Percentiles rank a stretch among this genome's conserved stretches.
Evolutionary conservation across 805 yeast species (phyloP).

Genomic region (Myxozyma sirexii): DNA sequence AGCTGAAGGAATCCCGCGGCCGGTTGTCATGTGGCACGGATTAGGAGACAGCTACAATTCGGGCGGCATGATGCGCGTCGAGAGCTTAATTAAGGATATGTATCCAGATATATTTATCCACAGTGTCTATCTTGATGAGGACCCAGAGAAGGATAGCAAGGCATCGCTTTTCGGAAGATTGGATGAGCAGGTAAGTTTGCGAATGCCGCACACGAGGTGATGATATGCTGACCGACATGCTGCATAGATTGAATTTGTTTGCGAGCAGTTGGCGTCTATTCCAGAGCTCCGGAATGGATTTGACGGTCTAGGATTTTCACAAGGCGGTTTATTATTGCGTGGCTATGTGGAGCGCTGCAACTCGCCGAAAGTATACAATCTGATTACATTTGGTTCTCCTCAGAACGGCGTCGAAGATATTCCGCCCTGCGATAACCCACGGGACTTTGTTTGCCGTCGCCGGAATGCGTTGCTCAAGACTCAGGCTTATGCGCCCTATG

Average conservation of each 20-base stretch:
- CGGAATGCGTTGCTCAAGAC: constrained; percentile 57
- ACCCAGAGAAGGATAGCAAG: constrained; percentile 56
- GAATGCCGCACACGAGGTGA: background rate
- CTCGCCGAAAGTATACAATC: constrained; percentile 48
- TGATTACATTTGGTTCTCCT: constrained; percentile 80
- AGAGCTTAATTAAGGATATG: constrained; percentile 47
- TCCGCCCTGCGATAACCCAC: constrained; percentile 50
- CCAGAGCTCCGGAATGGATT: constrained; percentile 58
- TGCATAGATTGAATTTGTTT: constrained; percentile 50
- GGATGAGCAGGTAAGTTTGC: constrained; percentile 47
- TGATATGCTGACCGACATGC: background rate
- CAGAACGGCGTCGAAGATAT: constrained; percentile 69
- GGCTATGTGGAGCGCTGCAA: constrained; percentile 65
- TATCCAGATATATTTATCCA: constrained; percentile 58
- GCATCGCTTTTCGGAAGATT: constrained; percentile 63
- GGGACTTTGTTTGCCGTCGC: constrained; percentile 62
- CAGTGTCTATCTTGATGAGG: constrained; percentile 55
- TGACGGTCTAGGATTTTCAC: constrained; percentile 78
- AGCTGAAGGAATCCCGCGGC: constrained; percentile 38
- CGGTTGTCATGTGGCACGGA: constrained; percentile 83
- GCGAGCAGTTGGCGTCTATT: constrained; percentile 53
- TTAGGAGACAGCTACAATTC: constrained; percentile 76
- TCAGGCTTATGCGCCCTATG: constrained; percentile 60
- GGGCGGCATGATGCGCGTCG: constrained; percentile 54
- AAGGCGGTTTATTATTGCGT: constrained; percentile 80